These are phyloP conservation scores for Purshia tridentata DNA, from an alignment of 306 rosid genomes.

Conservation along the genomic window DNA sequence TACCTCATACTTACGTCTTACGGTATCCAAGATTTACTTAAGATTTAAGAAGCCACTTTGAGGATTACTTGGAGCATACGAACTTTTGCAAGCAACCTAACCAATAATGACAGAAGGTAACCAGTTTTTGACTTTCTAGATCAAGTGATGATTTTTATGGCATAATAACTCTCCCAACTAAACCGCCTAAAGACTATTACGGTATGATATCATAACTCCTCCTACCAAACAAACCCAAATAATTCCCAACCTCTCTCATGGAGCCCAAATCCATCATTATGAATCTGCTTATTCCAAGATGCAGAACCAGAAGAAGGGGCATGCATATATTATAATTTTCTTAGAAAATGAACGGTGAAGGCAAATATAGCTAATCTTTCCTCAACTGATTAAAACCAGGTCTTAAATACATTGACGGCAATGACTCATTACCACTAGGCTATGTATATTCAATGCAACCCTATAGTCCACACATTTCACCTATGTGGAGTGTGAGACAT, in stretches of 20 bases:
- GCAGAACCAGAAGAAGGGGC: no score
- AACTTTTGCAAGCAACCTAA: background rate
- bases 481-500: slow-evolving; percentile 20
- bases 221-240: slow-evolving; percentile 22
- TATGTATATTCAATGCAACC: slow-evolving; percentile 28
- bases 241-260: slow-evolving; percentile 5
- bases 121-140: background rate
- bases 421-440: slow-evolving; percentile 22
- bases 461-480: slow-evolving; percentile 26
- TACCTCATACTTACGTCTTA: no score
- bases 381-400: slow-evolving; percentile 1
- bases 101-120: background rate
- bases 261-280: slow-evolving; percentile 4
- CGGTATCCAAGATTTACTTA: no score
- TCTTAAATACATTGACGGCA: background rate
- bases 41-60: no score
- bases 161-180: background rate
- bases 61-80: background rate
- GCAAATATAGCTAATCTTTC: slow-evolving; percentile 3
- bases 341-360: background rate
- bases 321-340: no score
- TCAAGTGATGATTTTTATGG: background rate
- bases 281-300: background rate
- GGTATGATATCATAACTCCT: slow-evolving; percentile 9
- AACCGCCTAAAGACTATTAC: background rate